Base-by-base conservation (phyloP, 192 early-diverging fungal species). In the Coemansia sp. region DNA sequence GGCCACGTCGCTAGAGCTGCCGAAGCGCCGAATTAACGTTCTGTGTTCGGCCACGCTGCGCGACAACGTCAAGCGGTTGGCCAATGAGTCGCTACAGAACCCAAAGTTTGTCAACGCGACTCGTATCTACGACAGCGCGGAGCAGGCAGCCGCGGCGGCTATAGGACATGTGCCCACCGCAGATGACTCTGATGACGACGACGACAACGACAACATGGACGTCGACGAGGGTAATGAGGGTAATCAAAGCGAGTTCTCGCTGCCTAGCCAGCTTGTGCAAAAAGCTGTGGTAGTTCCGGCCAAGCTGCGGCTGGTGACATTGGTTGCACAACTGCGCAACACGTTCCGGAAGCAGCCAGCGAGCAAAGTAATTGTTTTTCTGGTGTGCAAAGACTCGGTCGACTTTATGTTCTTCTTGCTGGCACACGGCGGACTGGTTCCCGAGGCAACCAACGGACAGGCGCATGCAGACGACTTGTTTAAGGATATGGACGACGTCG, bases 331-430 rank as follows among this genome's bases (percentile, higher is more conserved):
- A 59, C 82, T 98, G 31, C 87, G 88, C 55, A 76, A 84, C 69
- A 68, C 82, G 38, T 64, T 79, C 60, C 62, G 69, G 21, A 37
- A 54, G 51, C 54, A 57, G 61, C 63, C 68, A 5, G 82, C 57
- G 44, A 74, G 56, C 65, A 84, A 67, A 59, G 75, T 91, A n/a
- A 90, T 99, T 38, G 88, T 99, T n/a, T 99, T 99, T 69, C 76
- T 96, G 62, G 90, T 94, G 23, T 91, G 89, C 47, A 91, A 92
- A 58, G 97, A 97, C 68, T 85, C 93, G 3, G 95, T 98, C 25
- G 95, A 99, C 83, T 99, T 94, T 78, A 91, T 95, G 74, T 89
- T 91, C 71, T 90, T 90, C 78, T 48, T 94, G 46, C 85, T 98
- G 49, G 84, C 85, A 0, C 87, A 93, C 40, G 79, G 56, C 67